A percentile compares a stretch with the other conserved stretches of the same genome.
Conservation (phyloP, 495 filamentous ascomycete genomes). For the Lentithecium fluviatile region DNA sequence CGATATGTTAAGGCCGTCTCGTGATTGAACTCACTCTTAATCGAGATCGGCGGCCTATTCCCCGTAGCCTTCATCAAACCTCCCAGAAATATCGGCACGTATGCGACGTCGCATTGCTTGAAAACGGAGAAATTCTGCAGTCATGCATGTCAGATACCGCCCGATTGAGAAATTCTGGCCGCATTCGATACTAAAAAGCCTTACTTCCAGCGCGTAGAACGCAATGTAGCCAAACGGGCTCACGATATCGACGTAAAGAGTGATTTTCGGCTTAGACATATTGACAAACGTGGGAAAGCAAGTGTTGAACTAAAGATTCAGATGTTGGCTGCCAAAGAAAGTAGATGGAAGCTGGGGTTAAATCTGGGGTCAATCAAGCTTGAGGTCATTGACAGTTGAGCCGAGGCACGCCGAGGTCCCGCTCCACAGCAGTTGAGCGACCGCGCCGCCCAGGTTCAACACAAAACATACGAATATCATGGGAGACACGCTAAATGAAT, state of each 20-base stretch:
- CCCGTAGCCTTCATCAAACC: constrained; percentile 66
- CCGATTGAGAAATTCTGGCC: too few relatives aligned
- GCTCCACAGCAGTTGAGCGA: background rate
- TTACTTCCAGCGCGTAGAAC: constrained; percentile 61
- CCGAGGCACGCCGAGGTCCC: background rate
- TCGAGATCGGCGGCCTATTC: constrained; percentile 62
- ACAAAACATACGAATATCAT: too few relatives aligned
- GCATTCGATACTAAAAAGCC: too few relatives aligned
- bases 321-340: background rate
- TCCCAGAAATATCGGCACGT: constrained; percentile 67
- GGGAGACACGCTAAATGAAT: background rate
- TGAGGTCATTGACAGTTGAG: background rate
- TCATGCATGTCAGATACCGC: too few relatives aligned
- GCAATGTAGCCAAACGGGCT: constrained; percentile 71
- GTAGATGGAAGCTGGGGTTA: background rate
- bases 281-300: background rate
- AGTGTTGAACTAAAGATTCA: background rate
- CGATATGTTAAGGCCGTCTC: too few relatives aligned
- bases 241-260: constrained; percentile 66
- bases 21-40: constrained; percentile 68
- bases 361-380: too few relatives aligned
- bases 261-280: constrained; percentile 56
- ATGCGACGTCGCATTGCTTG: constrained; percentile 57
- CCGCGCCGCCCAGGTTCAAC: too few relatives aligned
- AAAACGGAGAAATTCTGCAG: constrained; percentile 62